Conservation (phyloP, 305 asterid genomes). For the Solanum hybrid region DNA sequence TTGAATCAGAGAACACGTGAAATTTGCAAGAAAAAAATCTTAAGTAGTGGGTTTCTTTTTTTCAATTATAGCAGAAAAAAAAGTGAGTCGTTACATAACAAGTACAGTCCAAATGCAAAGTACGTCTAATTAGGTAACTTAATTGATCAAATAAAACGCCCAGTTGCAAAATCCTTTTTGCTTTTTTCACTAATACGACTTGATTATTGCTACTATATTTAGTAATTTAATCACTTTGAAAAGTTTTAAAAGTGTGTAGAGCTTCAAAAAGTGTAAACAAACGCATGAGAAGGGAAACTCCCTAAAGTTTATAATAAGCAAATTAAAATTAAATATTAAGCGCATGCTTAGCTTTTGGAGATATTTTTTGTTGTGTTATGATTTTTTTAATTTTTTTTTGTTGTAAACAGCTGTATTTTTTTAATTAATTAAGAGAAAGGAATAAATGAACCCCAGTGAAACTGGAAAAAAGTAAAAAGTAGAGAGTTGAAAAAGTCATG, state of each 20-base stretch:
- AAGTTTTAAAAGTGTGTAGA: background rate
- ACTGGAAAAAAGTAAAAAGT: background rate
- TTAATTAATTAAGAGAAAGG: background rate
- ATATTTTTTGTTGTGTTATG: background rate
- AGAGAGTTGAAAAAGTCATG: background rate
- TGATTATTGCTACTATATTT: background rate
- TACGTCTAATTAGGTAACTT: background rate
- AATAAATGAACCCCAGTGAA: background rate
- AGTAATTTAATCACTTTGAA: background rate
- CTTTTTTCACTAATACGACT: background rate
- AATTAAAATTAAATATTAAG: background rate
- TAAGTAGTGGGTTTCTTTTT: background rate
- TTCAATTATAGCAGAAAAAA: background rate
- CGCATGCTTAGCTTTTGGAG: background rate
- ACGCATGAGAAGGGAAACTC: background rate
- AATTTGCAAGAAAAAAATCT: background rate
- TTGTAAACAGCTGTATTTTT: slow-evolving; percentile 5
- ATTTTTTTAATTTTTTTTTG: background rate
- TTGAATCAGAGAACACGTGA: background rate
- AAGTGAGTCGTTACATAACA: background rate
- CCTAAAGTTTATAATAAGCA: background rate
- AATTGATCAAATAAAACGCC: background rate
- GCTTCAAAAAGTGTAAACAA: background rate
- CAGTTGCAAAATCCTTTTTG: background rate
- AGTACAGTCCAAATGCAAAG: slow-evolving; percentile 2